Base-by-base conservation (phyloP, 345 rosid species). In the Gossypioides kirkii region DNA sequence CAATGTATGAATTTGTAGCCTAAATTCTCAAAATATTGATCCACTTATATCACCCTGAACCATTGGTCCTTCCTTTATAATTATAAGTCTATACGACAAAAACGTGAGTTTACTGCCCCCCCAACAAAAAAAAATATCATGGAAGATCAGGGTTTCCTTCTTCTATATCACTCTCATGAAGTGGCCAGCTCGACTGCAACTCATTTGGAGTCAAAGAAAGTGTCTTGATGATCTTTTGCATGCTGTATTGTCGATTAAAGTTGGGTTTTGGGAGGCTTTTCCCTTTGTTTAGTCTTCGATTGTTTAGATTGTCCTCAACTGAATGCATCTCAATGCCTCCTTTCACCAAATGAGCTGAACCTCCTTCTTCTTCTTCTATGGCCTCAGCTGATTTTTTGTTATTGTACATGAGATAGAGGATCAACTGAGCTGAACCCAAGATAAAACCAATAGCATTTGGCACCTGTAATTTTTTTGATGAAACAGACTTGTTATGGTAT, bases 381-480 rank as follows among this genome's bases (percentile, higher is more conserved):
- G 32, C 78, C 17, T 71, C 77, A 9, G n/a, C 38, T 32, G 79
- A 32, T 55, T 70, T 74, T 73, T 81, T 80, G 72, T 74, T 78
- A 74, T 75, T 87, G 81, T 85, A 85, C 1, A 75, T 75, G 16
- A 60, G 18, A 36, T 87, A 87, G 16, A 89, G 65, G 18, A 85
- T 86, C 76, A 89, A 66, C 61, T 89, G 93, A 2, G 81, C 82
- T 17, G 81, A 74, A 6, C 93, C 89, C 69, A 89, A 16, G 42
- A 80, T 61, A 69, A 87, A 85, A 3, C 91, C 93, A 1, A 72
- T 56, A 10, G 77, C 81, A 58, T 81, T 87, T 50, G 93, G 93
- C 42, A 87, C 86, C 91, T 86, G 78, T 18, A 72, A 74, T 1
- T 28, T 49, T 43, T 42, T 20, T 16, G n/a, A 4, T 25, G 68